A percentile compares a stretch with the other conserved stretches of the same genome.
phyloP scores from a whole-genome alignment of 2,329 filamentous ascomycete genomes.

The Fusarium sp. region DNA sequence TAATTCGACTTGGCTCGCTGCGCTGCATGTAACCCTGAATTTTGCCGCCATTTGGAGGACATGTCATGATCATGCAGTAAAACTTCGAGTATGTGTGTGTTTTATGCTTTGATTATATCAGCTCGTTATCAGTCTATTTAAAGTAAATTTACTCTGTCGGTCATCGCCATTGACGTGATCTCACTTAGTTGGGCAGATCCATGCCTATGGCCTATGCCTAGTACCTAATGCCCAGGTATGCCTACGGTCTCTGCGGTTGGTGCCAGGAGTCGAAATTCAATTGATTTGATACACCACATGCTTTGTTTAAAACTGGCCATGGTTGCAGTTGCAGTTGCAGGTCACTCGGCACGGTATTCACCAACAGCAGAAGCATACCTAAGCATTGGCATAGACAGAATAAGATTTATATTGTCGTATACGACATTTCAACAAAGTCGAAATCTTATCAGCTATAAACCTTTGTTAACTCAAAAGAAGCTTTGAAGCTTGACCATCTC shows the following conservation, averaged over 20 bases:
- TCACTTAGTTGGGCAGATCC: conserved; percentile 13
- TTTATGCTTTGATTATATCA: background rate
- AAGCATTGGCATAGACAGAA: background rate
- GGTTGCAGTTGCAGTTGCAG: background rate
- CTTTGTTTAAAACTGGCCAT: conserved; percentile 13
- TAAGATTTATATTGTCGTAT: background rate
- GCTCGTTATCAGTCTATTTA: background rate
- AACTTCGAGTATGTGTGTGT: background rate
- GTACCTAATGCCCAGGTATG: no score
- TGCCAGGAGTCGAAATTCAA: conserved; percentile 13
- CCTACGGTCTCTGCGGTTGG: conserved; percentile 14
- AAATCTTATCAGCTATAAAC: background rate
- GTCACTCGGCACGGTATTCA: conserved; percentile 9
- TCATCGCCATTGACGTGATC: conserved; percentile 1
- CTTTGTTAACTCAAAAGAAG: conserved; percentile 19
- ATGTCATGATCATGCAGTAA: conserved; percentile 7
- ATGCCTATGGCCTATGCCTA: conserved; percentile 1
- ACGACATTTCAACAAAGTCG: background rate
- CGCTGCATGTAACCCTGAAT: conserved; percentile 21
- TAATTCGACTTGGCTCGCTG: conserved; percentile 11
- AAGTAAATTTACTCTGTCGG: background rate
- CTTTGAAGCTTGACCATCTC: conserved; percentile 15
- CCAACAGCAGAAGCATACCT: background rate
- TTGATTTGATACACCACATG: conserved; percentile 14
- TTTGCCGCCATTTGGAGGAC: background rate